Percentiles rank a stretch among this genome's conserved stretches.
These are phyloP conservation scores for Aaosphaeria pasadenensis DNA, from an alignment of 2,329 filamentous ascomycete genomes.

Conservation along the genomic window DNA sequence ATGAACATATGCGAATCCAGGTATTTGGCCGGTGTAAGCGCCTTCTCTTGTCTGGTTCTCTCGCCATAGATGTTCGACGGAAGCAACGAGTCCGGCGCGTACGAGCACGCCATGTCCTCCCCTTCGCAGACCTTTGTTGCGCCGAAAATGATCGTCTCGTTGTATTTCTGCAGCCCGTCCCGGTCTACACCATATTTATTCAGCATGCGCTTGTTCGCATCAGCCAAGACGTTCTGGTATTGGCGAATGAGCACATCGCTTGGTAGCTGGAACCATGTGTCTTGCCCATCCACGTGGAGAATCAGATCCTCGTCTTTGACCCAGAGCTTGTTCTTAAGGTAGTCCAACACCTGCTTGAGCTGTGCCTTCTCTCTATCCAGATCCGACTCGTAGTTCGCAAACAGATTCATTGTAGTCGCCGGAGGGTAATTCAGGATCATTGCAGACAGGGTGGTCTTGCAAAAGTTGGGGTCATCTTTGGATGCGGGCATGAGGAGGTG, in stretches of 20 bases:
- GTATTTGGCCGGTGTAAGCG: conserved; percentile 37
- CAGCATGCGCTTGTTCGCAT: conserved; percentile 52
- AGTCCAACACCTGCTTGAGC: conserved; percentile 46
- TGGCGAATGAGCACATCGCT: conserved; percentile 61
- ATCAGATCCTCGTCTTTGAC: conserved; percentile 60
- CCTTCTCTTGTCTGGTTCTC: conserved; percentile 36
- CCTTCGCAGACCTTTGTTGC: conserved; percentile 54
- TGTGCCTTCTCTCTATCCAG: conserved; percentile 43
- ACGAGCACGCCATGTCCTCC: conserved; percentile 50
- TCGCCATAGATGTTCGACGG: conserved; percentile 49
- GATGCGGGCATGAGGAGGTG: conserved; percentile 55
- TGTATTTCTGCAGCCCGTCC: conserved; percentile 30
- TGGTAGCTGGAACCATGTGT: conserved; percentile 65
- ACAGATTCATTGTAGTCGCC: conserved; percentile 52
- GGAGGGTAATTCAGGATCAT: conserved; percentile 60
- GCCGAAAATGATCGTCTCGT: conserved; percentile 55
- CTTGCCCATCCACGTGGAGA: conserved; percentile 61
- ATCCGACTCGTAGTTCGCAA: conserved; percentile 17
- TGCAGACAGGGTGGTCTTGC: conserved; percentile 56
- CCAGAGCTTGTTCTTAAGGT: conserved; percentile 46
- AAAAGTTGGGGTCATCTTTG: conserved; percentile 50
- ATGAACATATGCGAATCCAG: conserved; percentile 50
- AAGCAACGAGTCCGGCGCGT: conserved; percentile 51
- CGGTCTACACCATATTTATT: conserved; percentile 46
- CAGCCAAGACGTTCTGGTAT: conserved; percentile 56